Percentiles rank a stretch among this genome's conserved stretches.
Conservation (phyloP, 106 monocot species). For the Allium fistulosum region DNA sequence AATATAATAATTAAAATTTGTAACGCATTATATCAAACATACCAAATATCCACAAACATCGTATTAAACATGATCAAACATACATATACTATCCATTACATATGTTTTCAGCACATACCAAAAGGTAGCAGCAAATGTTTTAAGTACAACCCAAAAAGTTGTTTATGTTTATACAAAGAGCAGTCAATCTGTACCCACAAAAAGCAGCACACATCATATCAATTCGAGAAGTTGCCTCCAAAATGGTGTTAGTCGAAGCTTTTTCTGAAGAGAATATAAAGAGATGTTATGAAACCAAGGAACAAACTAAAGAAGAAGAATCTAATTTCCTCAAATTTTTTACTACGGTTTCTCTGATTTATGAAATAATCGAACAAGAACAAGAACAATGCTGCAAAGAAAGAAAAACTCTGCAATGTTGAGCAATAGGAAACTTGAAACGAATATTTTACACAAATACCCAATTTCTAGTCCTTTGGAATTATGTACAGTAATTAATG, state of each 20-base stretch:
- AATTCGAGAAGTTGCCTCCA: conserved; percentile 41
- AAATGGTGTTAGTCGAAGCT: conserved; percentile 63
- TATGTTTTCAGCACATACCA: no score
- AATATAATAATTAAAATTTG: no score
- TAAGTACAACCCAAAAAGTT: no score
- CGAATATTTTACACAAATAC: conserved; percentile 5
- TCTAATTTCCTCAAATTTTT: conserved; percentile 39
- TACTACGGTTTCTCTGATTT: conserved; percentile 21
- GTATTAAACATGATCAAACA: no score
- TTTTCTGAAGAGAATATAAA: conserved; percentile 51
- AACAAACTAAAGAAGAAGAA: conserved; percentile 34
- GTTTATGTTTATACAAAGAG: no score
- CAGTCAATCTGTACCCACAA: no score
- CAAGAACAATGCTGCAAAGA: conserved; percentile 1
- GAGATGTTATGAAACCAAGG: conserved; percentile 19
- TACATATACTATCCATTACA: no score
- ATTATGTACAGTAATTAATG: conserved; percentile 57
- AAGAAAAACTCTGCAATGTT: neutral
- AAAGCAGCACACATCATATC: conserved; percentile 47
- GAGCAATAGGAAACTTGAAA: neutral
- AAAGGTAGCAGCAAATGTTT: no score
- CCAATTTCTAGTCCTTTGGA: conserved; percentile 32
- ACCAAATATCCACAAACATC: no score
- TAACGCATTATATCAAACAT: no score
- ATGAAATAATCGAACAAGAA: conserved; percentile 13